Conservation (phyloP, 208 protist genomes). For the Leishmania aethiopica region DNA sequence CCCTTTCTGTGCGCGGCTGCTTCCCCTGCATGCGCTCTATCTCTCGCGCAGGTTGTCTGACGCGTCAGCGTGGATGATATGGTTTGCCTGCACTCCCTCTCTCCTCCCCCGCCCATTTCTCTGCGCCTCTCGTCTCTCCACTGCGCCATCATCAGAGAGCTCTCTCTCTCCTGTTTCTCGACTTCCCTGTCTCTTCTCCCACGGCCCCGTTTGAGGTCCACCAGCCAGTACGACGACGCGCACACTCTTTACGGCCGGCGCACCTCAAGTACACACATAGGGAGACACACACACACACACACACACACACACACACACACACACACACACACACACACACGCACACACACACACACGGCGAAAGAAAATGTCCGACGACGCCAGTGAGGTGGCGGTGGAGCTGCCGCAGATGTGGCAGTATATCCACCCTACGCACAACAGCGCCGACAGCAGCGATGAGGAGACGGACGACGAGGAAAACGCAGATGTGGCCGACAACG, state of each 20-base stretch:
- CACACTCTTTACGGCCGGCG: background rate
- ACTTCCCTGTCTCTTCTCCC: background rate
- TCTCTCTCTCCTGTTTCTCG: background rate
- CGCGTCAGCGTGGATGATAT: background rate
- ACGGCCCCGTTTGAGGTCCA: background rate
- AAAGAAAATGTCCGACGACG: conserved; percentile 59
- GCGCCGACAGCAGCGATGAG: conserved; percentile 35
- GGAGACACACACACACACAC: conserved; percentile 7
- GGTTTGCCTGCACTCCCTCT: background rate
- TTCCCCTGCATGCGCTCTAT: background rate
- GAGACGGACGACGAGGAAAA: conserved; percentile 50
- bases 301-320: conserved; percentile 13
- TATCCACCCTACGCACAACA: conserved; percentile 67
- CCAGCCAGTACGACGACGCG: background rate
- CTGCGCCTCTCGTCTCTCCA: background rate
- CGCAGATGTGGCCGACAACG: conserved; percentile 21
- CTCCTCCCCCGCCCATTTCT: too few species aligned
- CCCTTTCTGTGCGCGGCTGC: background rate
- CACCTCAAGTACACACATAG: background rate
- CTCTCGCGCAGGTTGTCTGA: background rate
- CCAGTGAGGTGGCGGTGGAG: conserved; percentile 53
- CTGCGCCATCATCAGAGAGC: background rate
- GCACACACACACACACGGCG: conserved; percentile 7
- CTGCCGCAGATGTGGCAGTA: conserved; percentile 81
- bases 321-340: conserved; percentile 7